phyloP scores from a whole-genome alignment of 1,139 yeast species.

The Saccharomyces hybrid region DNA sequence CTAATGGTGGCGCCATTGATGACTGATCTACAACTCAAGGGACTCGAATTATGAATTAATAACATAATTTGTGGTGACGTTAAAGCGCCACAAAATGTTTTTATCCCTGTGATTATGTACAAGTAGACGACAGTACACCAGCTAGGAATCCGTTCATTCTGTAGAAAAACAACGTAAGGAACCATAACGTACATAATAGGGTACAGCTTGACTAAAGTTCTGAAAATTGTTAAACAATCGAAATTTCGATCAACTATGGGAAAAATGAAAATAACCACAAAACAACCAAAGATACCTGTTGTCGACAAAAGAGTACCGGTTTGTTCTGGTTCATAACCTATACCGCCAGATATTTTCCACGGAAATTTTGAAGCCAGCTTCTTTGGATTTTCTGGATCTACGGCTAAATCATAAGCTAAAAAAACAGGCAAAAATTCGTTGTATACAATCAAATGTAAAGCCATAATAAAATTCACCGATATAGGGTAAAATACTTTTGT shows the following conservation, averaged over 20 bases:
- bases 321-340: constrained; percentile 39
- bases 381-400: constrained; percentile 18
- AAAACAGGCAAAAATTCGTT: constrained; percentile 55
- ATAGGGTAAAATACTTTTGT: constrained; percentile 38
- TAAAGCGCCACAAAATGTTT: constrained; percentile 33
- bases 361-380: constrained; percentile 37
- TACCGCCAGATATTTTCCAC: constrained; percentile 42
- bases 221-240: constrained; percentile 41
- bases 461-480: constrained; percentile 37
- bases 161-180: constrained; percentile 45
- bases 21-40: constrained; percentile 42
- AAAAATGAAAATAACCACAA: constrained; percentile 43
- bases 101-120: constrained; percentile 30
- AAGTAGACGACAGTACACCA: constrained; percentile 13
- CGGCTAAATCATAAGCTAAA: constrained; percentile 41
- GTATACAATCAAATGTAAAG: constrained; percentile 47
- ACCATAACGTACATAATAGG: constrained; percentile 43
- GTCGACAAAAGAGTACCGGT: constrained; percentile 50
- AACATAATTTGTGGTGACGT: constrained; percentile 39
- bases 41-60: constrained; percentile 43
- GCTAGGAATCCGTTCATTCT: constrained; percentile 22
- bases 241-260: constrained; percentile 48
- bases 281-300: constrained; percentile 50
- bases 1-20: constrained; percentile 45
- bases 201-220: constrained; percentile 37